Percentiles rank a stretch among this genome's conserved stretches.
Conservation (phyloP, 2,329 filamentous ascomycete species). For the Lachnellula cervina region DNA sequence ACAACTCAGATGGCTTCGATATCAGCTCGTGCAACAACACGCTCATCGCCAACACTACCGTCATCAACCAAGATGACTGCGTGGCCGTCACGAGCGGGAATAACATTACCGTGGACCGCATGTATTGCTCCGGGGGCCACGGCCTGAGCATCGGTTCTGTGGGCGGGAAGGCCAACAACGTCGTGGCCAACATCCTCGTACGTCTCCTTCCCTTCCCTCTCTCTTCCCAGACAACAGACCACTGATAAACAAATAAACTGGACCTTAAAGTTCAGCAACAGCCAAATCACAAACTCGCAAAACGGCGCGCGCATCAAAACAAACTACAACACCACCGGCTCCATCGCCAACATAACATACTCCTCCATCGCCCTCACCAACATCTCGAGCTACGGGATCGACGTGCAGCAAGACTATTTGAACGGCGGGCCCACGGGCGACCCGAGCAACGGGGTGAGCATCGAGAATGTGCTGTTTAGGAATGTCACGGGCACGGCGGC, state of each 20-base stretch:
- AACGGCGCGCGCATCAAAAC: slow-evolving; percentile 38
- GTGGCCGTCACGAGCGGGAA: slow-evolving; percentile 31
- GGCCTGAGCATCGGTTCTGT: slow-evolving; percentile 32
- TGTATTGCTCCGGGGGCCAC: slow-evolving; percentile 30
- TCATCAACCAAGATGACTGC: slow-evolving; percentile 31
- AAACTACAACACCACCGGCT: slow-evolving; percentile 36
- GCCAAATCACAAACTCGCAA: slow-evolving; percentile 24
- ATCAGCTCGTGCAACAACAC: slow-evolving; percentile 41
- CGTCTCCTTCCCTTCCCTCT: slow-evolving; percentile 1
- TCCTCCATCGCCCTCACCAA: slow-evolving; percentile 41
- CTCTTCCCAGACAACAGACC: not conserved
- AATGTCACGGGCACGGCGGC: slow-evolving; percentile 34
- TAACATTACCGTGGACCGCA: slow-evolving; percentile 27
- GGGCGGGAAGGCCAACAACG: slow-evolving; percentile 32
- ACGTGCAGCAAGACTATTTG: slow-evolving; percentile 48
- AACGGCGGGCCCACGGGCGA: slow-evolving; percentile 40
- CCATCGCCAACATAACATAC: slow-evolving; percentile 40
- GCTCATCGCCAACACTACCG: slow-evolving; percentile 30
- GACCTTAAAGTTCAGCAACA: slow-evolving; percentile 27
- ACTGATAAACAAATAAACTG: not conserved
- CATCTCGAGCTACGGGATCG: slow-evolving; percentile 46
- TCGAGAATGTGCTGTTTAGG: slow-evolving; percentile 33
- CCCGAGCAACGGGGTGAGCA: slow-evolving; percentile 36
- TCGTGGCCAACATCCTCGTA: slow-evolving; percentile 32
- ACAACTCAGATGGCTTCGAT: slow-evolving; percentile 53